Evolutionary conservation across 2,329 filamentous ascomycete species (phyloP).

Genomic region (Microdochium trichocladiopsis): DNA sequence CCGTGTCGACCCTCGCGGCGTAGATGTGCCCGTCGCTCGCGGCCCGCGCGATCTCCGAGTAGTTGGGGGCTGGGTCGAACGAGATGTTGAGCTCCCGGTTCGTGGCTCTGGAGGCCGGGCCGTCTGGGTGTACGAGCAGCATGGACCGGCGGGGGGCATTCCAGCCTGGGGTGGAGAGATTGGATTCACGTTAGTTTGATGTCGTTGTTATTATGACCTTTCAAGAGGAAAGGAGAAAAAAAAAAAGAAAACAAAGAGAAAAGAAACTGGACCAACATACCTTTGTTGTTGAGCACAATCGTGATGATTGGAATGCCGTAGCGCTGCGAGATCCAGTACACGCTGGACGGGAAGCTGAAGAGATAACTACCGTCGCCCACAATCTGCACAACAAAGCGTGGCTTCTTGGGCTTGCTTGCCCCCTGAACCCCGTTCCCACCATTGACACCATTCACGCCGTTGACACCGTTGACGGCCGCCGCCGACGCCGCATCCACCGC

Average conservation of each 20-base stretch:
- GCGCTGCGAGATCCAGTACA: conserved; percentile 39
- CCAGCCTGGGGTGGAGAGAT: too few relatives aligned
- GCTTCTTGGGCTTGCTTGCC: too few relatives aligned
- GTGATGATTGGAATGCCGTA: conserved; percentile 41
- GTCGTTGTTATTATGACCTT: background rate
- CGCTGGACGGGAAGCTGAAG: conserved; percentile 39
- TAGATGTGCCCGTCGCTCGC: background rate
- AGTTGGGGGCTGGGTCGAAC: conserved; percentile 16
- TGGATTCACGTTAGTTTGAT: too few relatives aligned
- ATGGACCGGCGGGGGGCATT: conserved; percentile 16
- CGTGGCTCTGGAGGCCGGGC: conserved; percentile 9
- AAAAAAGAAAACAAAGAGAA: too few relatives aligned
- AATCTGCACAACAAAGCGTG: conserved; percentile 41
- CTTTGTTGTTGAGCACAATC: conserved; percentile 43
- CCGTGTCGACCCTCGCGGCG: background rate
- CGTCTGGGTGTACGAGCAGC: conserved; percentile 13
- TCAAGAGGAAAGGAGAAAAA: too few relatives aligned
- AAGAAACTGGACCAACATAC: conserved; percentile 20
- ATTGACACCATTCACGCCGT: too few relatives aligned
- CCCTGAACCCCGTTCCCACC: too few relatives aligned
- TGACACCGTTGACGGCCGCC: too few relatives aligned
- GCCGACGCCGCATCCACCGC: conserved; percentile 34
- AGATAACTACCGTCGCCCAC: conserved; percentile 43
- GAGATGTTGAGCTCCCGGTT: conserved; percentile 17
- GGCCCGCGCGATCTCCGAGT: background rate